Base-by-base conservation (phyloP, 2,329 filamentous ascomycete species). In the Penicillium hordei region DNA sequence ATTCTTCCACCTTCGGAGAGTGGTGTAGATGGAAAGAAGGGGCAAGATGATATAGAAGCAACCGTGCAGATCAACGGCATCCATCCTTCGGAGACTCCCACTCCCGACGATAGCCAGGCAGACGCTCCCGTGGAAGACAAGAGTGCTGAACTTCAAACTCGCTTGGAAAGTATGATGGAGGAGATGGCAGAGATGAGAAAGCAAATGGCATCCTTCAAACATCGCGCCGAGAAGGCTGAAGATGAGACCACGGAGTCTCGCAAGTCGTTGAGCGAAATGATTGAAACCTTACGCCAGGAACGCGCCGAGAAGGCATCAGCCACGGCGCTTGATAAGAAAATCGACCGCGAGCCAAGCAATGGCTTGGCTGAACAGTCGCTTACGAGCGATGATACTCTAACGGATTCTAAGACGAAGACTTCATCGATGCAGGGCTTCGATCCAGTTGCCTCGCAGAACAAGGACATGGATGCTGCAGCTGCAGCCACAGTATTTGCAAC, bases 231-330 rank as follows among this genome's bases (percentile, higher is more conserved):
- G 72, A 83, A 80, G 58, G 93, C 92, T 4, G 93, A 97, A 72
- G 79, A 83, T 9, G 92, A 96, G 67, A 85, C 88, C 45, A 86
- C 88, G 54, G 81, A 85, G 42, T 86, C 87, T 53, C 86, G 89
- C 54, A 88, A 89, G 72, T 89, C 88, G 1, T 77, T 99, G 44
- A 88, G 89, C 1, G 90, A 96, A 70, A 94, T 97, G 91, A 87
- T 97, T 13, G 82, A 90, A 66, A 88, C 89, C 64, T 89, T 97
- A 55, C 86, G 92, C 52, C 82, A 81, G 66, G 87, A 92, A 60
- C 75, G 74, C 36, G 65, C 86, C 87, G 65, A 84, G 84, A 63
- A 81, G 79, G 31, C 77, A 71, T 61, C 78, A 76, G 64, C 76
- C 75, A 33, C 78, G 75, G 43, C 31, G 17, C 17, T 50, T 23